A percentile compares a stretch with the other conserved stretches of the same genome.
Evolutionary conservation across 345 rosid genomes (phyloP).

Genomic region (Kandelia obovata): DNA sequence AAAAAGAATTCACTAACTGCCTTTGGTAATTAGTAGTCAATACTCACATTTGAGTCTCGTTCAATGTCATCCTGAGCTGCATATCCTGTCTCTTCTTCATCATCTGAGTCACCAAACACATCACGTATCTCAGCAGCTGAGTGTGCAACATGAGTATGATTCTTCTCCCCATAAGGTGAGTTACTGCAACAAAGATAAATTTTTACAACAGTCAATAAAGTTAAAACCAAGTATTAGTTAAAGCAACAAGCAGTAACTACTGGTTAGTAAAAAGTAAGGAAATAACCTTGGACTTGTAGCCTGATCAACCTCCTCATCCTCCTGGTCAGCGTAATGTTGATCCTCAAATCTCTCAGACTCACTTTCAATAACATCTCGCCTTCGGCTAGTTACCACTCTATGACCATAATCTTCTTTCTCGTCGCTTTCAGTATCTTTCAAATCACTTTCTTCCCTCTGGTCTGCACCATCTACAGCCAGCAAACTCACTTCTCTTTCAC

Average conservation of each 20-base stretch:
- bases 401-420: constrained; percentile 65
- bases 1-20: not conserved
- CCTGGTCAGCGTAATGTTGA: constrained; percentile 59
- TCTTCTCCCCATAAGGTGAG: constrained; percentile 66
- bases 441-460: constrained; percentile 65
- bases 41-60: constrained; percentile 40
- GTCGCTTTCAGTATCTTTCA: constrained; percentile 64
- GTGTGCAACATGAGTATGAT: constrained; percentile 48
- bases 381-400: constrained; percentile 56
- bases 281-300: constrained; percentile 62
- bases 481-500: constrained; percentile 79
- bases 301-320: constrained; percentile 90
- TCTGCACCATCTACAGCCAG: constrained; percentile 54
- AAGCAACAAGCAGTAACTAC: not conserved
- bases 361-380: constrained; percentile 68
- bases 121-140: constrained; percentile 87
- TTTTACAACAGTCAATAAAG: constrained; percentile 7
- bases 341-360: constrained; percentile 86
- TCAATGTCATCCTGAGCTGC: constrained; percentile 62
- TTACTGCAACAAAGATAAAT: constrained; percentile 36
- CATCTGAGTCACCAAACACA: constrained; percentile 98
- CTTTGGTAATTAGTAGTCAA: constrained; percentile 7
- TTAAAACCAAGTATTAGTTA: constrained; percentile 14
- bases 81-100: constrained; percentile 74
- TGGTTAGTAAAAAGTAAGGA: not conserved